Percentiles rank a stretch among this genome's conserved stretches.
Conservation (phyloP, 2,329 filamentous ascomycete species). For the Akanthomyces uredinophilus region DNA sequence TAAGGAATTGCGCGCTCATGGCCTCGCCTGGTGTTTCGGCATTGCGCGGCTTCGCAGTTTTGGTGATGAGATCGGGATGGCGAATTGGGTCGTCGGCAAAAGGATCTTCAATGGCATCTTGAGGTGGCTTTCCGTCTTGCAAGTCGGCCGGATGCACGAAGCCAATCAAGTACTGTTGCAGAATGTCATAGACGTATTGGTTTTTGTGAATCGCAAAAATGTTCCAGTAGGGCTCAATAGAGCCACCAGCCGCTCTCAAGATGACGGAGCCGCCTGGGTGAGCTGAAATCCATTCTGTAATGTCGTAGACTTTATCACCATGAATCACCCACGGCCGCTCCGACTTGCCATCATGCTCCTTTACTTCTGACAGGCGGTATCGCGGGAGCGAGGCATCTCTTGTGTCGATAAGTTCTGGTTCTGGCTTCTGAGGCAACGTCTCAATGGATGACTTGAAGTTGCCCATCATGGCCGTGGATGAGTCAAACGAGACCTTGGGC, state of each 20-base stretch:
- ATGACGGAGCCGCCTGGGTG: conserved; percentile 67
- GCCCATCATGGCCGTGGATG: background rate
- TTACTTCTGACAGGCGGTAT: conserved; percentile 47
- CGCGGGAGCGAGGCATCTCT: conserved; percentile 41
- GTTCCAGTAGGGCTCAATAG: conserved; percentile 64
- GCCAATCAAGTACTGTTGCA: conserved; percentile 60
- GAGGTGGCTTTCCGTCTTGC: conserved; percentile 48
- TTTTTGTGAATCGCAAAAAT: conserved; percentile 66
- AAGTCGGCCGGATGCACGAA: conserved; percentile 55
- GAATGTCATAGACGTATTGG: conserved; percentile 58
- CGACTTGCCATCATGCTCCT: conserved; percentile 47
- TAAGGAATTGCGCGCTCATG: conserved; percentile 47
- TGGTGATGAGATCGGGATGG: conserved; percentile 45
- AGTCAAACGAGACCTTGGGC: conserved; percentile 7
- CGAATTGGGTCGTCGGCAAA: conserved; percentile 50
- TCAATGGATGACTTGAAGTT: conserved; percentile 9
- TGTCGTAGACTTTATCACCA: conserved; percentile 62
- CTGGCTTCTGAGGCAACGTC: background rate
- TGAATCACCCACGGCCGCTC: conserved; percentile 58
- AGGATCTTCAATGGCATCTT: conserved; percentile 54
- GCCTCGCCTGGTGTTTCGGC: conserved; percentile 52
- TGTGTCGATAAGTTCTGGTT: conserved; percentile 17
- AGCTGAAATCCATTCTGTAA: conserved; percentile 61
- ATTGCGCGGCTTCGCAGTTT: conserved; percentile 54
- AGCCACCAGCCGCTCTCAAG: conserved; percentile 57